Conservation (phyloP, 148 eudicot species). For the Camellia sinensis region DNA sequence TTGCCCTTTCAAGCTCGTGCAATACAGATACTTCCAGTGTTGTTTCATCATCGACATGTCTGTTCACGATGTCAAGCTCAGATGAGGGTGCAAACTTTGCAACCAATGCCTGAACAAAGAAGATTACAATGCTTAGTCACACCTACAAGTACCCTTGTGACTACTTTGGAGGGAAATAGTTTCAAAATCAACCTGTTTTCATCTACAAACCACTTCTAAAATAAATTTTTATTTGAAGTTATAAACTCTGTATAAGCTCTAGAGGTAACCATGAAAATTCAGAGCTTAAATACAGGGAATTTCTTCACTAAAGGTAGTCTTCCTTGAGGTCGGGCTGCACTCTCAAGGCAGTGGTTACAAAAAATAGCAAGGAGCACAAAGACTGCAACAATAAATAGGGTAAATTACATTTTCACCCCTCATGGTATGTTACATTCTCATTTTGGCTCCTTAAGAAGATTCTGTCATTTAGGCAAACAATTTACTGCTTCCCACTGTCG, state of each 20-base stretch:
- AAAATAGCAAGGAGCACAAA: background rate
- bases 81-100: slow-evolving; percentile 25
- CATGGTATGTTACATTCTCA: too few relatives aligned
- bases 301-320: background rate
- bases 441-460: too few relatives aligned
- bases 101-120: slow-evolving; percentile 36
- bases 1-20: slow-evolving; percentile 47
- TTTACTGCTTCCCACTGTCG: too few relatives aligned
- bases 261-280: background rate
- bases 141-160: background rate
- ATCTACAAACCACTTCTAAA: background rate
- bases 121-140: slow-evolving; percentile 20
- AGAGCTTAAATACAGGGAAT: background rate
- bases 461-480: too few relatives aligned
- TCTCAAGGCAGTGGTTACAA: background rate
- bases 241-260: background rate
- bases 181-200: background rate
- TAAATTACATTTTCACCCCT: too few relatives aligned
- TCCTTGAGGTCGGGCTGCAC: background rate
- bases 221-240: background rate
- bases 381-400: background rate
- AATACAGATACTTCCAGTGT: slow-evolving; percentile 61
- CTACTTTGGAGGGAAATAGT: too few relatives aligned
- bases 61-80: slow-evolving; percentile 23
- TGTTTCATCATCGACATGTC: slow-evolving; percentile 29